A percentile compares a stretch with the other conserved stretches of the same genome.
Evolutionary conservation across 75 land plant genomes (phyloP).

Genomic region (Azolla pinnata): DNA sequence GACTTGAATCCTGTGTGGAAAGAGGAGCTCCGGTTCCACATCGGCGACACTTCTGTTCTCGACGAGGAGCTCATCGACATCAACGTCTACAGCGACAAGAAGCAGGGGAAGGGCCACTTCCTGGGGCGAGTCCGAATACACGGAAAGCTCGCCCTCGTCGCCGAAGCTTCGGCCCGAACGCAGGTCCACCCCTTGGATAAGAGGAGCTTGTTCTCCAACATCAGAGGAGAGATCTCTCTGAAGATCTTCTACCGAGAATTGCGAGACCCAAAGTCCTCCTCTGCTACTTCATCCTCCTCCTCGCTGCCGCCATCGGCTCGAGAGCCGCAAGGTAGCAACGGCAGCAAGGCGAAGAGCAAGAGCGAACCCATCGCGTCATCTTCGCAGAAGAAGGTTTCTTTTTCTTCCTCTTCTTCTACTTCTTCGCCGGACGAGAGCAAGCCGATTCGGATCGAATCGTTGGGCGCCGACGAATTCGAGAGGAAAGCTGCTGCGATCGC

Average conservation of each 20-base stretch:
- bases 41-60: background rate
- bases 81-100: constrained; percentile 36
- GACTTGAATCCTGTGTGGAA: constrained; percentile 40
- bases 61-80: constrained; percentile 9
- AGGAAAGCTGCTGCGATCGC: too few relatives aligned
- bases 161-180: too few relatives aligned
- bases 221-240: constrained; percentile 59
- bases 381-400: background rate
- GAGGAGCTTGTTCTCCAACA: constrained; percentile 56
- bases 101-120: constrained; percentile 30
- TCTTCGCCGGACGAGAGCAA: too few relatives aligned
- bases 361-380: too few relatives aligned
- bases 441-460: too few relatives aligned
- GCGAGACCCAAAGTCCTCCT: too few relatives aligned
- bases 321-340: background rate
- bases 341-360: constrained; percentile 11
- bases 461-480: background rate
- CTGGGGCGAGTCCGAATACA: constrained; percentile 58
- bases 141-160: constrained; percentile 17
- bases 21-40: constrained; percentile 24
- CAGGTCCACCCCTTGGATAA: constrained; percentile 74
- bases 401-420: background rate
- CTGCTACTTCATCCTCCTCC: too few relatives aligned
- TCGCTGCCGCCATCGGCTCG: too few relatives aligned
- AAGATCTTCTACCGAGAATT: constrained; percentile 17